Base-by-base conservation (phyloP, 305 asterid genomes). In the Solanum hybrid region DNA sequence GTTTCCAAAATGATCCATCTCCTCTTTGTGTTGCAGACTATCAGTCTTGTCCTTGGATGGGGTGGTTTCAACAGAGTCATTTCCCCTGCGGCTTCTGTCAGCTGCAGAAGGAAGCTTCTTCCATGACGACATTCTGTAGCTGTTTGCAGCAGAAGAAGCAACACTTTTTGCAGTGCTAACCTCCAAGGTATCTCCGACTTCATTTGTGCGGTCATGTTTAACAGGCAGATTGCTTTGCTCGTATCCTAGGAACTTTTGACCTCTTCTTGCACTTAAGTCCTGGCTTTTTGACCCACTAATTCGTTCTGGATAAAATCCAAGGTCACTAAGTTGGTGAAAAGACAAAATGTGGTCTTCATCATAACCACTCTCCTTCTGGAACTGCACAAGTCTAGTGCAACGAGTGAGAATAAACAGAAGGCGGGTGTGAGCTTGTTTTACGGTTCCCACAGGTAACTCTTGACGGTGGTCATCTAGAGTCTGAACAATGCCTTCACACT, bases 361-460 rank as follows among this genome's bases (percentile, higher is more conserved):
- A 89, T 92, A 95, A 91, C 99, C 97, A 91, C 96, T 96, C 94
- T 98, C 99, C 91, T 96, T 96, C 87, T 93, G 98, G 89, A 98
- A 96, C 88, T 98, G 99, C 88, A 98, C 98, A 75, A 98, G 98
- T 78, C 99, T 94, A 92, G 98, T 95, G 93, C 99, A 98, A 27
- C 99, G 99, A 69, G 98, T 93, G 89, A 98, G 98, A 78, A 98
- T 95, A 90, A 98, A 98, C 90, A 98, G 90, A 89, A 98, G 97
- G 89, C 95, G 99, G 14, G 99, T 97, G 86, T 96, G 98, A 88
- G 93, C 94, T 92, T 98, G 99, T 89, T 95, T 98, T 88, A 96
- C 78, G 60, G 93, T 93, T 87, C 99, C 98, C 93, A 91, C 90
- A 13, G 96, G 95, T 88, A 95, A 93, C 94, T 96, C 99, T 92